A percentile compares a stretch with the other conserved stretches of the same genome.
Conservation (phyloP, 495 filamentous ascomycete species). For the Tuber umbilicatum region DNA sequence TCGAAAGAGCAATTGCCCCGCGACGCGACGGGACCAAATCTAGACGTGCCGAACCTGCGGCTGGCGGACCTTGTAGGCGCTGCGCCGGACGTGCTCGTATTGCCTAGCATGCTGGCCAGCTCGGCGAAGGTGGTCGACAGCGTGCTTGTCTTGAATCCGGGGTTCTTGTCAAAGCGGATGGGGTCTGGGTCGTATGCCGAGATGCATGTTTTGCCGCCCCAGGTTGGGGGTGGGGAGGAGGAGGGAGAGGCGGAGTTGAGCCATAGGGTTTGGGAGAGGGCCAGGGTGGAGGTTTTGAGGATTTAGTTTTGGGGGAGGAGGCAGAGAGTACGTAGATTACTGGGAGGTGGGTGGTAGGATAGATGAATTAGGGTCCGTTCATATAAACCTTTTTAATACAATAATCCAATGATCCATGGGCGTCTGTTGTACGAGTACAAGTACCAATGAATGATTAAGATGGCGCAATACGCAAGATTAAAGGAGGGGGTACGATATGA, state of each 20-base stretch:
- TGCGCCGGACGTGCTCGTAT: slow-evolving; percentile 74
- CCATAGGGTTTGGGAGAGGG: slow-evolving; percentile 39
- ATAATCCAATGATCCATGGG: not conserved
- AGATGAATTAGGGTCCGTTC: not conserved
- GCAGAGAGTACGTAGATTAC: not conserved
- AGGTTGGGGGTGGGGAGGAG: not conserved
- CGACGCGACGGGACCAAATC: slow-evolving; percentile 51
- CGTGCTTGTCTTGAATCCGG: slow-evolving; percentile 45
- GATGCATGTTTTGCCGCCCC: slow-evolving; percentile 16
- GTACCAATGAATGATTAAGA: not conserved
- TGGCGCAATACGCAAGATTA: not conserved
- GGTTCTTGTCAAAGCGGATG: slow-evolving; percentile 17
- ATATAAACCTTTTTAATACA: not conserved
- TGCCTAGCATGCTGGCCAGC: slow-evolving; percentile 73
- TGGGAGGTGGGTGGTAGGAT: not conserved
- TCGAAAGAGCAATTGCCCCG: slow-evolving; percentile 57
- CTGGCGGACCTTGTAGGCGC: slow-evolving; percentile 83
- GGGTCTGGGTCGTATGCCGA: slow-evolving; percentile 24
- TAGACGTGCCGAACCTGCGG: slow-evolving; percentile 81
- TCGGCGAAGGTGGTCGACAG: slow-evolving; percentile 56
- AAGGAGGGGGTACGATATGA: not conserved
- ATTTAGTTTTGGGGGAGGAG: slow-evolving; percentile 16
- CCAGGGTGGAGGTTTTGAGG: slow-evolving; percentile 38
- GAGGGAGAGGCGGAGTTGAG: slow-evolving; percentile 1
- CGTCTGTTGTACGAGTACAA: not conserved